Conservation (phyloP, 371 early-diverging fungal species). For the Umbelopsis sp. region DNA sequence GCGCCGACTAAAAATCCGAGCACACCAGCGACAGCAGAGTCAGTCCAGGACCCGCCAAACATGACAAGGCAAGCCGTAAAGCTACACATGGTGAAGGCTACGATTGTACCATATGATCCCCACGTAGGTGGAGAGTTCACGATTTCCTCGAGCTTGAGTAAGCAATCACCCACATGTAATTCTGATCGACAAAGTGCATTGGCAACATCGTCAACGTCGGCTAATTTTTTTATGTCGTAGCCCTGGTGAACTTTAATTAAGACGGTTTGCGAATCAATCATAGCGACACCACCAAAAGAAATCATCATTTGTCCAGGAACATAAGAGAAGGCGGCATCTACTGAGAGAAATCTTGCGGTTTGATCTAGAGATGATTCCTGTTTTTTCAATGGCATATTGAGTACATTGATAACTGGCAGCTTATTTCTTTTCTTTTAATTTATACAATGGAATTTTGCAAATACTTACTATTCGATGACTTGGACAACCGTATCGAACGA, state of each 20-base stretch:
- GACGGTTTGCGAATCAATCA: slow-evolving; percentile 30
- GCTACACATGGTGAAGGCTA: slow-evolving; percentile 35
- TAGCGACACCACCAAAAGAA: slow-evolving; percentile 27
- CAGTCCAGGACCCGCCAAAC: slow-evolving; percentile 48
- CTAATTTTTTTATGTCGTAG: slow-evolving; percentile 46
- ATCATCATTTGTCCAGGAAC: slow-evolving; percentile 47
- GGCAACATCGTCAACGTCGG: slow-evolving; percentile 38
- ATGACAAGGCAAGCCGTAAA: slow-evolving; percentile 37
- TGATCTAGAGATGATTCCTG: slow-evolving; percentile 47
- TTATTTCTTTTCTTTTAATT: no score
- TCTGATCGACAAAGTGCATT: slow-evolving; percentile 31
- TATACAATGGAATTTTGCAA: not conserved
- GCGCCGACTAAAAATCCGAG: slow-evolving; percentile 38
- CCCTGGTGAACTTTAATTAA: slow-evolving; percentile 47
- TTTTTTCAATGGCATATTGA: not conserved
- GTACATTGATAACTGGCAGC: not conserved
- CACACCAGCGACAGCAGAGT: slow-evolving; percentile 32
- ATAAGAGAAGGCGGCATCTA: slow-evolving; percentile 41
- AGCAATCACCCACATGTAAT: slow-evolving; percentile 31
- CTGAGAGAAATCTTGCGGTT: slow-evolving; percentile 28
- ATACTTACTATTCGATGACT: slow-evolving; percentile 43
- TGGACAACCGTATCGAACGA: slow-evolving; percentile 49
- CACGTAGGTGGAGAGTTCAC: slow-evolving; percentile 40
- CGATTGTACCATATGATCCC: slow-evolving; percentile 27
- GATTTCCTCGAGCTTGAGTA: slow-evolving; percentile 32